Evolutionary conservation across 495 filamentous ascomycete genomes (phyloP).

Genomic region (Penicillium soppii): DNA sequence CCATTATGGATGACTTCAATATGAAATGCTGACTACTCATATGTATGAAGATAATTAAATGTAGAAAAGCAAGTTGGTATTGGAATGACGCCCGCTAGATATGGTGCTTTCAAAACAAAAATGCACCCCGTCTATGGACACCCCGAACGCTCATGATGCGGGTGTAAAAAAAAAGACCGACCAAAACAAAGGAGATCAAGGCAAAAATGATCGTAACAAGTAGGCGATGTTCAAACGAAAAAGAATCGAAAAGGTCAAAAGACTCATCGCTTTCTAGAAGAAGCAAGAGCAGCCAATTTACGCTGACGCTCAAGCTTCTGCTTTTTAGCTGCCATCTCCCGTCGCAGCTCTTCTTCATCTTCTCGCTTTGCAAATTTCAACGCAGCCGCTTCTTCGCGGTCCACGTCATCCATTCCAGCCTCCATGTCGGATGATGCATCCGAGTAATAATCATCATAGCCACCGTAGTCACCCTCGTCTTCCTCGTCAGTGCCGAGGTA

Average conservation of each 20-base stretch:
- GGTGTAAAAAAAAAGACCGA: conserved; percentile 9
- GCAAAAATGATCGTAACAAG: not conserved
- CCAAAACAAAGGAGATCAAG: conserved; percentile 14
- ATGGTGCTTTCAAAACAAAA: conserved; percentile 17
- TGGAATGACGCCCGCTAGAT: conserved; percentile 30
- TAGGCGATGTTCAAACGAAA: conserved; percentile 17
- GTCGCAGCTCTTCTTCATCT: conserved; percentile 55
- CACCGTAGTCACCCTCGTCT: conserved; percentile 46
- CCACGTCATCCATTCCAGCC: conserved; percentile 58
- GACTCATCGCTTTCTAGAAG: conserved; percentile 31
- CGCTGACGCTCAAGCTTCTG: conserved; percentile 58
- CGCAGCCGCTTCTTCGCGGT: conserved; percentile 55
- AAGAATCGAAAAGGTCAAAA: conserved; percentile 5
- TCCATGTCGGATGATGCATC: conserved; percentile 67
- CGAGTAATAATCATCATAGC: conserved; percentile 55
- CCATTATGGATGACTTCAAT: conserved; percentile 8
- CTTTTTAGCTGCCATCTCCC: conserved; percentile 54
- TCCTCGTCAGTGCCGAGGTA: conserved; percentile 50
- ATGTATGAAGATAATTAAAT: not conserved
- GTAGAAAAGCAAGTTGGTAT: conserved; percentile 22
- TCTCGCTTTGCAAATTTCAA: conserved; percentile 52
- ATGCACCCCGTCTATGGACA: conserved; percentile 34
- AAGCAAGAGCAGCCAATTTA: conserved; percentile 48
- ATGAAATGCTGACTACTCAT: not conserved
- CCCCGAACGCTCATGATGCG: conserved; percentile 39